Conservation (phyloP, 2,329 filamentous ascomycete genomes). For the Arachnopeziza araneosa region DNA sequence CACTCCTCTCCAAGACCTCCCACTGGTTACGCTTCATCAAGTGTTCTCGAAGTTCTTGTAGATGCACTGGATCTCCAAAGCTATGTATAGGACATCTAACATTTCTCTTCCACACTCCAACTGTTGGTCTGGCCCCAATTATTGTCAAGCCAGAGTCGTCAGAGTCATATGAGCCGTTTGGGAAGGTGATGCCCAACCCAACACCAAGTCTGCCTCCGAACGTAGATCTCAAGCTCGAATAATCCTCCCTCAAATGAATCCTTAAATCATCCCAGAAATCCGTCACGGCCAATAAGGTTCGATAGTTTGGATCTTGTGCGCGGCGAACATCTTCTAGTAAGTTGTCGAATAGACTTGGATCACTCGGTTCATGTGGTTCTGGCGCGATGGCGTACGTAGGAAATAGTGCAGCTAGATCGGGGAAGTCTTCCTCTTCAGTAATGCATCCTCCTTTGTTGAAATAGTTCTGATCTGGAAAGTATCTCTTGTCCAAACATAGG, state of each 20-base stretch:
- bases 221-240: not conserved
- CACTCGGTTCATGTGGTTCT: not conserved
- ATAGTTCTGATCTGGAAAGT: not conserved
- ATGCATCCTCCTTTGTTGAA: not conserved
- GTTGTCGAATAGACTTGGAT: conserved; percentile 1
- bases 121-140: not conserved
- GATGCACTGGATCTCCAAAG: not conserved
- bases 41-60: not conserved
- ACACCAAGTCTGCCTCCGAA: conserved; percentile 1
- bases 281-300: not conserved
- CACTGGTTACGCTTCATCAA: not conserved
- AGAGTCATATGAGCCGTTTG: no score
- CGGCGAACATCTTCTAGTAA: conserved; percentile 13
- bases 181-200: not conserved
- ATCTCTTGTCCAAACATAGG: not conserved
- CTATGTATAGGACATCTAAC: not conserved
- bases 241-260: conserved; percentile 5
- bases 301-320: not conserved
- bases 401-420: not conserved
- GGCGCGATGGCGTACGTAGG: not conserved
- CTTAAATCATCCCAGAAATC: conserved; percentile 21
- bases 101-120: not conserved
- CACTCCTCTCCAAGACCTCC: not conserved
- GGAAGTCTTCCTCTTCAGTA: not conserved
- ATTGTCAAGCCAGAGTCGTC: not conserved